Evolutionary conservation across 345 rosid species (phyloP).

Genomic region (Lepidium africanum): DNA sequence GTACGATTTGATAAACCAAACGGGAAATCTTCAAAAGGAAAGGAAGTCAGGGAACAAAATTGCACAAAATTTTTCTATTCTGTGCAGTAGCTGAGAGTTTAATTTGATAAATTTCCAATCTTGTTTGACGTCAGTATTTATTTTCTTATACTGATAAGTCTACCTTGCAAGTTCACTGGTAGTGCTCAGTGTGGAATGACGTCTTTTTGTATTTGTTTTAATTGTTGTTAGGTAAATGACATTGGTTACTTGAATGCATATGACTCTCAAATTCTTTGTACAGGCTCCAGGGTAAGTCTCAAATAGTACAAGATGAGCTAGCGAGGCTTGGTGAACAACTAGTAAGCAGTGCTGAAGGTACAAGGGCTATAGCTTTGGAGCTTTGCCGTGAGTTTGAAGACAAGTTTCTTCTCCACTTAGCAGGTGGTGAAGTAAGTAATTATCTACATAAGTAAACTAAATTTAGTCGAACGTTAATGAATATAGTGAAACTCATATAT

Average conservation of each 20-base stretch:
- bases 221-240: neutral
- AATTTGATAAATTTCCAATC: neutral
- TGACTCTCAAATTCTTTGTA: conserved; percentile 3
- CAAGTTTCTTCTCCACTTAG: conserved; percentile 85
- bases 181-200: neutral
- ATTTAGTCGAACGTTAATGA: neutral
- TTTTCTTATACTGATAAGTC: neutral
- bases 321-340: conserved; percentile 83
- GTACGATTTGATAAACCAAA: neutral
- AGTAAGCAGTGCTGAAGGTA: conserved; percentile 84
- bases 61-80: neutral
- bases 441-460: neutral
- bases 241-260: neutral
- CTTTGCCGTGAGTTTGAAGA: conserved; percentile 99
- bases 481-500: neutral
- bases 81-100: neutral
- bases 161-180: neutral
- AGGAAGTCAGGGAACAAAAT: neutral
- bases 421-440: conserved; percentile 84
- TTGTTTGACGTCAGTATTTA: neutral
- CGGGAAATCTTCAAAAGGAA: neutral
- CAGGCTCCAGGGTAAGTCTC: conserved; percentile 96
- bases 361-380: conserved; percentile 95
- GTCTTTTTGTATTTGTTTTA: neutral
- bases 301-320: conserved; percentile 78